Base-by-base conservation (phyloP, 495 filamentous ascomycete species). In the Umbilicaria muhlenbergii region DNA sequence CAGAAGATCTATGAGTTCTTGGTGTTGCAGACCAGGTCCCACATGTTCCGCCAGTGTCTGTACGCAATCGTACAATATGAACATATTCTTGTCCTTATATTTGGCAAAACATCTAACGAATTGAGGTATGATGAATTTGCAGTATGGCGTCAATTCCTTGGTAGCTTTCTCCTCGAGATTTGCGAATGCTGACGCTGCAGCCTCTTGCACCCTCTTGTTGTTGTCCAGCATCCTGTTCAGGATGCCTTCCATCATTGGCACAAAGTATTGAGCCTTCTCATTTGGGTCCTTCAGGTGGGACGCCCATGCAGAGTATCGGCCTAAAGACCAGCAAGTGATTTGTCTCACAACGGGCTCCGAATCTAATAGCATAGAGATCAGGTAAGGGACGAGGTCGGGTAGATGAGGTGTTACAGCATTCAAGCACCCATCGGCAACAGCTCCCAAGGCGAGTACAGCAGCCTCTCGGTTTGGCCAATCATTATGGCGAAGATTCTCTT, bases 21-120 rank as follows among this genome's bases (percentile, higher is more conserved):
- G 81, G 51, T 77, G 70, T 10, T 84, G 77, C 36, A 99, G 65
- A 36, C 81, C 75, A 14, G 75, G 75, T 39, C 85, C 83, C 38
- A 96, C 81, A 58, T 87, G 80, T 56, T 99, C 92, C 12, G 91
- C 91, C 34, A 99, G 67, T 0, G 92, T 96, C 62, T 99, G 91
- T 38, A 99, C 83, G 62, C 91, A 99, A 65, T 96, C 92, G 63
- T 99, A 99, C 32, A 99, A 77, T 45, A 96, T 86, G 65, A 89
- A 95, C 77, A 94, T 94, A 67, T 99, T 99, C 40, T 85, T 78
- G 58, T 96, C 89, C 68, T 99, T 95, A 74, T 96, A 99, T 59
- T 80, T 84, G 19, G 62, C 70, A 64, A 99, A 96, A 59, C 92
- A 96, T 46, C 73, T 65, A 34, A 94, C 89, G 54, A 87, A 96